Conservation (phyloP, 495 filamentous ascomycete species). For the Bathelium albidoporum region DNA sequence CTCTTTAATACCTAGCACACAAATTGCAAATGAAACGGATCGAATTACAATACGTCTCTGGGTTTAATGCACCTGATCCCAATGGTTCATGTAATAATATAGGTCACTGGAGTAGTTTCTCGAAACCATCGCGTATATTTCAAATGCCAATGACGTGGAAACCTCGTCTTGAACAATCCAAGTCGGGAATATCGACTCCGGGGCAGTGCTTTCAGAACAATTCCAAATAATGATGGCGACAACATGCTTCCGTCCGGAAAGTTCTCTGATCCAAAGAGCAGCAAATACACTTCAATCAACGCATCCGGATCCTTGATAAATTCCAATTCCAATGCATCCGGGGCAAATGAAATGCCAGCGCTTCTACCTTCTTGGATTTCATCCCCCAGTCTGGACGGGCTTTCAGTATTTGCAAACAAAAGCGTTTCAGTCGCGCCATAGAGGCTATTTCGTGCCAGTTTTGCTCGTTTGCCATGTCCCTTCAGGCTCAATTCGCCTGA, state of each 20-base stretch:
- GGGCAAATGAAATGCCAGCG: background rate
- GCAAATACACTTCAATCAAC: background rate
- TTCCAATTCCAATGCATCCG: background rate
- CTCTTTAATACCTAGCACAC: background rate
- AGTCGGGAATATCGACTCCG: background rate
- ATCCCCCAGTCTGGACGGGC: background rate
- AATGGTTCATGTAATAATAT: background rate
- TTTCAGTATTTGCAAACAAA: background rate
- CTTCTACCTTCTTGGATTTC: background rate
- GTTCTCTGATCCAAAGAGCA: background rate
- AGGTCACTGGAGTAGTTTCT: background rate
- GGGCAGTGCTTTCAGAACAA: background rate
- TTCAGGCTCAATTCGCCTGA: background rate
- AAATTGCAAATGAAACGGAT: background rate
- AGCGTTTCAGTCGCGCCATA: background rate
- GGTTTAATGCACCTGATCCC: background rate
- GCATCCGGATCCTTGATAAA: background rate
- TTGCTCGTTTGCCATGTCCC: background rate
- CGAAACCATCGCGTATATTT: background rate
- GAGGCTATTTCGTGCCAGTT: background rate
- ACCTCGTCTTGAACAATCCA: background rate
- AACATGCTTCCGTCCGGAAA: background rate
- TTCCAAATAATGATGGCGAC: background rate
- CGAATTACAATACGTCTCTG: background rate
- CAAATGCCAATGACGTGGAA: background rate